phyloP scores from a whole-genome alignment of 805 yeast species.

The Candida peoriensis region DNA sequence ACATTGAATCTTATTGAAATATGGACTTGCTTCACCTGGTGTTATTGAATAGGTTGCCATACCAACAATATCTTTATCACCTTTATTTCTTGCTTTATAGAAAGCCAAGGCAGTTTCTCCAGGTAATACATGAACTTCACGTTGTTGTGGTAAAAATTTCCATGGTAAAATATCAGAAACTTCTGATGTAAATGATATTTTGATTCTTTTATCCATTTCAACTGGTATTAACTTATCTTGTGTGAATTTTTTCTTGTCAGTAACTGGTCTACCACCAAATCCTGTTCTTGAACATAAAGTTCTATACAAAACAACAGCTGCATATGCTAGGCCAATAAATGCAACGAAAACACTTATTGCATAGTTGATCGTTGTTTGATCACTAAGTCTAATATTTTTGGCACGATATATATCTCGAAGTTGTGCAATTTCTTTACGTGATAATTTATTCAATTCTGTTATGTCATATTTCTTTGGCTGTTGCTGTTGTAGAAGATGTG shows the following conservation, averaged over 20 bases:
- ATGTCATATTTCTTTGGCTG: constrained; percentile 7
- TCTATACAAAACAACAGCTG: constrained; percentile 89
- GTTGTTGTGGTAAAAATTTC: constrained; percentile 91
- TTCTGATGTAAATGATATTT: constrained; percentile 87
- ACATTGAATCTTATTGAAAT: constrained; percentile 95
- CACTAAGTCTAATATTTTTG: constrained; percentile 15
- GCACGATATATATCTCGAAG: constrained; percentile 19
- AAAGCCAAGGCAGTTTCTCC: constrained; percentile 98
- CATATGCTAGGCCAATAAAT: constrained; percentile 75
- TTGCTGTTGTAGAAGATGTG: neutral
- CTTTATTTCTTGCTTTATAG: constrained; percentile 82
- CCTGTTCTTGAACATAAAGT: constrained; percentile 93
- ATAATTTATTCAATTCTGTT: constrained; percentile 14
- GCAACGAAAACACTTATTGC: constrained; percentile 62
- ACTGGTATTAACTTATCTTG: constrained; percentile 86
- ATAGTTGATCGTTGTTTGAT: constrained; percentile 55
- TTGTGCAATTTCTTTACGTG: constrained; percentile 21
- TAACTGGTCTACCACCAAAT: constrained; percentile 92
- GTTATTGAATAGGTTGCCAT: constrained; percentile 98
- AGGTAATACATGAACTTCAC: constrained; percentile 88
- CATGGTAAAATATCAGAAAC: constrained; percentile 89
- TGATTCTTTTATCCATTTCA: constrained; percentile 73
- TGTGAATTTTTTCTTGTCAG: constrained; percentile 75
- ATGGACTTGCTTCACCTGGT: constrained; percentile 95
- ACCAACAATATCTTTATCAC: constrained; percentile 89